These are phyloP conservation scores for Debaryomyces robertsiae DNA, from an alignment of 1,139 yeast genomes.

Conservation along the genomic window DNA sequence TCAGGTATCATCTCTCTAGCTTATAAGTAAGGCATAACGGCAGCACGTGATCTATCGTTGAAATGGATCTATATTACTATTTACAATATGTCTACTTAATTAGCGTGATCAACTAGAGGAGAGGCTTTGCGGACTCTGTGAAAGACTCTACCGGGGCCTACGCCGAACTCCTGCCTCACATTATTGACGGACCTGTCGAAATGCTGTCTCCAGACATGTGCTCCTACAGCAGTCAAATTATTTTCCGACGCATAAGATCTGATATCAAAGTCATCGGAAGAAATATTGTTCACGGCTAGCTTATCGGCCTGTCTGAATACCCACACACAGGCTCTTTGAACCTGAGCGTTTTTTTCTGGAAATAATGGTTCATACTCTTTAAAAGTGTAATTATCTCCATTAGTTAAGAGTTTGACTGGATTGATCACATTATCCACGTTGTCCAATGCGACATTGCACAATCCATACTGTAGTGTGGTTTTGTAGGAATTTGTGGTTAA, in stretches of 20 bases:
- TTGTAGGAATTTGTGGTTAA: constrained; percentile 64
- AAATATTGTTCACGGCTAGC: constrained; percentile 16
- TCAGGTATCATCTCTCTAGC: too few species aligned
- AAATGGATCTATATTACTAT: constrained; percentile 3
- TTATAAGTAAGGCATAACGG: too few species aligned
- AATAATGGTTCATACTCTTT: constrained; percentile 77
- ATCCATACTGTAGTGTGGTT: constrained; percentile 79
- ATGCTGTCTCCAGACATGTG: constrained; percentile 85
- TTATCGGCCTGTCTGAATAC: constrained; percentile 69
- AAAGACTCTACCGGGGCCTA: constrained; percentile 75
- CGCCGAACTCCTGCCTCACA: constrained; percentile 71
- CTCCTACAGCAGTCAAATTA: constrained; percentile 76
- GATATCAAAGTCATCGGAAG: constrained; percentile 63
- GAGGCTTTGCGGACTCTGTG: constrained; percentile 48
- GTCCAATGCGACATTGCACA: constrained; percentile 65
- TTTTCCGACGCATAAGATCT: constrained; percentile 62
- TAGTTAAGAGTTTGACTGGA: constrained; percentile 45
- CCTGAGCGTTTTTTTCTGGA: constrained; percentile 85
- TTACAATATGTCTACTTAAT: constrained; percentile 5
- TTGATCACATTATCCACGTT: constrained; percentile 63
- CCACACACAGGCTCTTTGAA: constrained; percentile 88
- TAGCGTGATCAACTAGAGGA: constrained; percentile 22
- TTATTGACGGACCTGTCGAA: constrained; percentile 76
- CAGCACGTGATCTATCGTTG: constrained; percentile 7
- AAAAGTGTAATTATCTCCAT: constrained; percentile 46